These are phyloP conservation scores for Orobanche coerulescens DNA, from an alignment of 257 asterid genomes.

Conservation along the genomic window DNA sequence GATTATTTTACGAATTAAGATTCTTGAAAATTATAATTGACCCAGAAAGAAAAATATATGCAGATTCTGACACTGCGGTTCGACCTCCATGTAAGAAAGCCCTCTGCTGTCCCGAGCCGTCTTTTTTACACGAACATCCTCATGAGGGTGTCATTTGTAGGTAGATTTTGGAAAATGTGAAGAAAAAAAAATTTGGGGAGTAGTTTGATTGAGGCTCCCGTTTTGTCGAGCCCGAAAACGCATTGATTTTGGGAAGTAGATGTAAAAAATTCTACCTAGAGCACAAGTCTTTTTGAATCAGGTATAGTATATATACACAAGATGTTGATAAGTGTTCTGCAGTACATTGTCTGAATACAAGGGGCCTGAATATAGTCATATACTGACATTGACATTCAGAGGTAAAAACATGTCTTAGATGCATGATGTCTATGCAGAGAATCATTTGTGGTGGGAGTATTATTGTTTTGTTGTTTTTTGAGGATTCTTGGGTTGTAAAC, in stretches of 20 bases:
- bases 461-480: background rate
- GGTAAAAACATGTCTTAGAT: background rate
- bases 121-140: background rate
- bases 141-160: background rate
- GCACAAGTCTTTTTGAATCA: background rate
- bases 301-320: background rate
- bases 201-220: background rate
- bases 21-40: background rate
- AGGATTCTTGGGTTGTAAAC: background rate
- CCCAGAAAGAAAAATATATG: background rate
- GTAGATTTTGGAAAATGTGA: background rate
- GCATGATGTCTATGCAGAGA: background rate
- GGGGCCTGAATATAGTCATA: background rate
- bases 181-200: background rate
- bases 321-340: background rate
- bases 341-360: background rate
- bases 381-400: background rate
- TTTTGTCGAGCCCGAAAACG: background rate
- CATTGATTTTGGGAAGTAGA: background rate
- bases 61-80: slow-evolving; percentile 37
- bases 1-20: background rate
- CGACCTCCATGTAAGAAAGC: background rate
- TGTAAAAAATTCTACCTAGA: background rate
- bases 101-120: background rate
- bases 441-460: too few relatives aligned